A percentile compares a stretch with the other conserved stretches of the same genome.
These are phyloP conservation scores for Crithidia brevicula DNA, from an alignment of 208 protist species.

Conservation along the genomic window DNA sequence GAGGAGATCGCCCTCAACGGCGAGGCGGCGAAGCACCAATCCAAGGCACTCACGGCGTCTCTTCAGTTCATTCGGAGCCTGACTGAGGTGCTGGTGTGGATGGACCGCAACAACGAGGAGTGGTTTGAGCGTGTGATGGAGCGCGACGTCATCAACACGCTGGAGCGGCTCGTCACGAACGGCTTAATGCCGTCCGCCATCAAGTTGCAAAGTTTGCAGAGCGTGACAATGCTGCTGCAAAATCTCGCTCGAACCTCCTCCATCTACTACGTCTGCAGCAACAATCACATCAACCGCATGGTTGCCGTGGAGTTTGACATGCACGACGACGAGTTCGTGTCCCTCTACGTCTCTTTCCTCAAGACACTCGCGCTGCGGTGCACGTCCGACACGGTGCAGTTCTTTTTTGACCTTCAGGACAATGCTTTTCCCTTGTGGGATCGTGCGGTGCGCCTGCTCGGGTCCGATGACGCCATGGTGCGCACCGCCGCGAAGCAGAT, in stretches of 20 bases:
- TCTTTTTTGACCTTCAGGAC: constrained; percentile 76
- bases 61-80: constrained; percentile 63
- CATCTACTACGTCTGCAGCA: constrained; percentile 83
- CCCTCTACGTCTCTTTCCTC: constrained; percentile 85
- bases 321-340: constrained; percentile 83
- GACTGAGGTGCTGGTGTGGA: constrained; percentile 84
- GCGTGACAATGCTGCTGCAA: constrained; percentile 79
- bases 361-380: constrained; percentile 82
- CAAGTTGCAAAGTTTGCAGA: constrained; percentile 75
- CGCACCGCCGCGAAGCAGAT: constrained; percentile 83
- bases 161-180: constrained; percentile 78
- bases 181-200: constrained; percentile 44
- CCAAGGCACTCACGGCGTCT: constrained; percentile 7
- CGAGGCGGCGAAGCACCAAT: constrained; percentile 3
- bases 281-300: constrained; percentile 90
- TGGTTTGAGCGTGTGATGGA: constrained; percentile 78
- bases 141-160: constrained; percentile 62
- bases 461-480: constrained; percentile 65
- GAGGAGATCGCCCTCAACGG: constrained; percentile 20
- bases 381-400: constrained; percentile 78
- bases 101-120: constrained; percentile 69
- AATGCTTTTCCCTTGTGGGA: constrained; percentile 77
- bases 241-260: constrained; percentile 70
- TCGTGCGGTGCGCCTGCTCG: constrained; percentile 63
- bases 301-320: constrained; percentile 76